A percentile compares a stretch with the other conserved stretches of the same genome.
phyloP scores from a whole-genome alignment of 176 grass and related monocot species.

The Eleusine coracana region DNA sequence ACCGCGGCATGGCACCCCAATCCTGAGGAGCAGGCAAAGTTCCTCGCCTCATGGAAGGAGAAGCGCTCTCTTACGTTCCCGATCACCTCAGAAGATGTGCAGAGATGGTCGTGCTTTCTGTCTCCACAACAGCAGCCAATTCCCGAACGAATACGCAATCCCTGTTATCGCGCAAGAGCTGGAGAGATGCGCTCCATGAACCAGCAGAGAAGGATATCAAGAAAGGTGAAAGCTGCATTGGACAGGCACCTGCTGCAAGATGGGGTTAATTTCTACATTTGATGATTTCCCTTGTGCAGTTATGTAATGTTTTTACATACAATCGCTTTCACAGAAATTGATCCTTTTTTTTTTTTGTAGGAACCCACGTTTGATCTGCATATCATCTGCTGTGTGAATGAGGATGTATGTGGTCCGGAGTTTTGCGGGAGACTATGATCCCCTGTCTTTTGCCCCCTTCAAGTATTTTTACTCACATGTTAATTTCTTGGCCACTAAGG shows the following conservation, averaged over 20 bases:
- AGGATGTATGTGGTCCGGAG: constrained; percentile 20
- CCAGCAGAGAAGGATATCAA: not conserved
- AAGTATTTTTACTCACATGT: constrained; percentile 37
- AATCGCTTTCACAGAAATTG: not conserved
- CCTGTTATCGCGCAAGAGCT: not conserved
- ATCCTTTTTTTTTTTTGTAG: not conserved
- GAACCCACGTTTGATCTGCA: constrained; percentile 36
- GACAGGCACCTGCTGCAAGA: not conserved
- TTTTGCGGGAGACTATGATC: not conserved
- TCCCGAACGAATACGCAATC: constrained; percentile 1
- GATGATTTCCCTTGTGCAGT: not conserved
- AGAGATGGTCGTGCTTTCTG: too few species aligned
- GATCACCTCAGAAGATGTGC: not conserved
- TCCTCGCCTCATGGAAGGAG: not conserved
- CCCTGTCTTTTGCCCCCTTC: not conserved
- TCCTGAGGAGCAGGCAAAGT: not conserved
- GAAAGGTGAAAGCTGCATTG: constrained; percentile 10
- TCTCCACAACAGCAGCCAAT: too few species aligned
- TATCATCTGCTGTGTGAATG: constrained; percentile 31
- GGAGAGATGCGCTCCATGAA: not conserved
- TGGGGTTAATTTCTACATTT: constrained; percentile 10
- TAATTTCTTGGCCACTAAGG: constrained; percentile 28
- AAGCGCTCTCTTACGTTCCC: rapidly evolving
- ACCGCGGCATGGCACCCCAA: constrained; percentile 26
- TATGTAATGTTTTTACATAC: not conserved